phyloP scores from a whole-genome alignment of 257 asterid genomes.

The Phtheirospermum japonicum region DNA sequence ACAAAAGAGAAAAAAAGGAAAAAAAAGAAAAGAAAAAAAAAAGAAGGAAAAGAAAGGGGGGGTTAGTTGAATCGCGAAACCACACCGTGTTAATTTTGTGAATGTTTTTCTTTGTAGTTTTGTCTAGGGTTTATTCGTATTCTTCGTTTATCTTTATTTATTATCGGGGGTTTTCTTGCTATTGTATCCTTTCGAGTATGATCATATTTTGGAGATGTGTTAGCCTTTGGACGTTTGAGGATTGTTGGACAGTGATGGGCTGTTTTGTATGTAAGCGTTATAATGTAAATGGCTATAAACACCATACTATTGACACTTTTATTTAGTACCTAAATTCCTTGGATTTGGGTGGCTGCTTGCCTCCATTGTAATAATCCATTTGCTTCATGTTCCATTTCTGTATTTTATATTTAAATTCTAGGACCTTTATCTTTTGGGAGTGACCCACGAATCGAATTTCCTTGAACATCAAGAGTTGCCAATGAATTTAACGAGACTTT shows the following conservation, averaged over 20 bases:
- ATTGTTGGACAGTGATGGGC: background rate
- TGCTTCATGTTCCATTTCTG: background rate
- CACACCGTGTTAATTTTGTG: too few species aligned
- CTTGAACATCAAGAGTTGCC: slow-evolving; percentile 31
- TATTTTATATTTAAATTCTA: slow-evolving; percentile 18
- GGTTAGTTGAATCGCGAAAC: too few species aligned
- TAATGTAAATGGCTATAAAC: background rate
- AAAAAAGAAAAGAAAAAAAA: too few species aligned
- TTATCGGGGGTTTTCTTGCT: background rate
- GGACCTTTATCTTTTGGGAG: slow-evolving; percentile 24
- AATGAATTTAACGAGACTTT: slow-evolving; percentile 18
- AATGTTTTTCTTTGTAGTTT: too few species aligned
- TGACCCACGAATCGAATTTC: slow-evolving; percentile 31
- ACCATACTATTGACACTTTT: background rate
- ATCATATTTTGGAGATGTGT: slow-evolving; percentile 1
- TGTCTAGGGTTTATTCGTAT: too few species aligned
- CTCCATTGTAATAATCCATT: background rate
- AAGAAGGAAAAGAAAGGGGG: too few species aligned
- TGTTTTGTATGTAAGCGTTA: background rate
- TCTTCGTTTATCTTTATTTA: background rate
- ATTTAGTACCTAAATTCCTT: background rate
- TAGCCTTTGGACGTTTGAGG: background rate
- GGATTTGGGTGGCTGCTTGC: background rate
- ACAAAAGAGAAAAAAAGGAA: too few species aligned
- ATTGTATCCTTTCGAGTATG: background rate